A percentile compares a stretch with the other conserved stretches of the same genome.
Evolutionary conservation across 2,329 filamentous ascomycete genomes (phyloP).

Genomic region (Arthroderma uncinatum): DNA sequence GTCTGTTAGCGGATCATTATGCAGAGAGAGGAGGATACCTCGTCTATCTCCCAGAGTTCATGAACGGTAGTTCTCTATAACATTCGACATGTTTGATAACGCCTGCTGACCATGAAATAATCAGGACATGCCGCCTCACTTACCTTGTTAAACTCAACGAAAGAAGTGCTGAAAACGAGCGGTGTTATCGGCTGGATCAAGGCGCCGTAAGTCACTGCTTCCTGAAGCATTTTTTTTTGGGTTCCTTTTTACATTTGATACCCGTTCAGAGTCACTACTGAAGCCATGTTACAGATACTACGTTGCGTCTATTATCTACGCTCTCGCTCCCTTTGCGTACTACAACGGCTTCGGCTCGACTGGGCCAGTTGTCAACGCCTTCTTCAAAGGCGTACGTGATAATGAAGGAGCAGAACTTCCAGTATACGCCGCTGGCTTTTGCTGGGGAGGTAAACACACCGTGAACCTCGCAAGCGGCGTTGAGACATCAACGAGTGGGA

Average conservation of each 20-base stretch:
- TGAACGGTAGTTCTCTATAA: slow-evolving; percentile 31
- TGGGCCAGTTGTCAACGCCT: slow-evolving; percentile 28
- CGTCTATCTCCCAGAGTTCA: slow-evolving; percentile 49
- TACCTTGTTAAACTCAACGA: background rate
- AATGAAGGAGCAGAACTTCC: slow-evolving; percentile 26
- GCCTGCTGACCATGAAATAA: slow-evolving; percentile 7
- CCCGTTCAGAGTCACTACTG: too few species aligned
- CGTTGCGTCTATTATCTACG: background rate
- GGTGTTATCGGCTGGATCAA: background rate
- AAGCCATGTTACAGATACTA: too few species aligned
- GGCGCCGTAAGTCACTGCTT: background rate
- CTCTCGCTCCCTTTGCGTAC: slow-evolving; percentile 19
- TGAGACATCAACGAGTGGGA: slow-evolving; percentile 14
- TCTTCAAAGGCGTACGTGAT: slow-evolving; percentile 29
- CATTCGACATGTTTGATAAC: slow-evolving; percentile 11
- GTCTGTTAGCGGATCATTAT: slow-evolving; percentile 44
- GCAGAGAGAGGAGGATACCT: slow-evolving; percentile 41
- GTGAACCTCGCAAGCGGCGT: slow-evolving; percentile 38
- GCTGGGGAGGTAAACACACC: slow-evolving; percentile 51
- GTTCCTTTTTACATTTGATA: too few species aligned
- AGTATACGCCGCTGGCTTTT: slow-evolving; percentile 49
- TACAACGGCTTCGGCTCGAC: slow-evolving; percentile 19
- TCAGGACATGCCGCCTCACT: slow-evolving; percentile 2
- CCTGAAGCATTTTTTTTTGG: too few species aligned
- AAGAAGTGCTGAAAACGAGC: background rate